phyloP scores from a whole-genome alignment of 2,329 filamentous ascomycete genomes.

The Penicillium digitatum region DNA sequence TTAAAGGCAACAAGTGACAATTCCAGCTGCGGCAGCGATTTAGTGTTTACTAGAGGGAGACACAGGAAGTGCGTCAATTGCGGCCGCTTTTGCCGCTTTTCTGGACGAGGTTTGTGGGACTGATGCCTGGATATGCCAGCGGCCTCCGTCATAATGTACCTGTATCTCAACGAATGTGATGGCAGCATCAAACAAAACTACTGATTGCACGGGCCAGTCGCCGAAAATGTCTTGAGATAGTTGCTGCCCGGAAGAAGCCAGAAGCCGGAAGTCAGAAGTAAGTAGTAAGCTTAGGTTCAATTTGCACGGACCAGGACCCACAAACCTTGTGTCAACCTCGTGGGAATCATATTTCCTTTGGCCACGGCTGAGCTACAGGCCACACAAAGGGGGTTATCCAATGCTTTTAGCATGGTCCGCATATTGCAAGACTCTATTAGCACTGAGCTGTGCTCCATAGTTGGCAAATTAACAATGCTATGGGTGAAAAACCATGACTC shows the following conservation, averaged over 20 bases:
- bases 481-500: neutral
- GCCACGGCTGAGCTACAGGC: neutral
- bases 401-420: neutral
- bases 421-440: neutral
- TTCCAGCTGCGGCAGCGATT: constrained; percentile 63
- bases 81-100: constrained; percentile 32
- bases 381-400: neutral
- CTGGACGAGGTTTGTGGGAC: constrained; percentile 11
- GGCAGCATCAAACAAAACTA: neutral
- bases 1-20: constrained; percentile 59
- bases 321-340: constrained; percentile 3
- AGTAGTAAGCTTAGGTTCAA: neutral
- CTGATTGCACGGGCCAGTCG: too few species aligned
- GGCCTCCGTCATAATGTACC: constrained; percentile 11
- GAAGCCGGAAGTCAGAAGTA: neutral
- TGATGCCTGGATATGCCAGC: constrained; percentile 6
- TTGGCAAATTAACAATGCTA: neutral
- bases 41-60: constrained; percentile 58
- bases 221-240: neutral
- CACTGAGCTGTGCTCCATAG: neutral
- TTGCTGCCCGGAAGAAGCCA: neutral
- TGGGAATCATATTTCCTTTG: neutral
- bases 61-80: constrained; percentile 47
- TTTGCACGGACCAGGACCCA: neutral
- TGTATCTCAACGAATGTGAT: neutral